Evolutionary conservation across 164 flowering plant species (phyloP).

Genomic region (Tetracentron sinense): DNA sequence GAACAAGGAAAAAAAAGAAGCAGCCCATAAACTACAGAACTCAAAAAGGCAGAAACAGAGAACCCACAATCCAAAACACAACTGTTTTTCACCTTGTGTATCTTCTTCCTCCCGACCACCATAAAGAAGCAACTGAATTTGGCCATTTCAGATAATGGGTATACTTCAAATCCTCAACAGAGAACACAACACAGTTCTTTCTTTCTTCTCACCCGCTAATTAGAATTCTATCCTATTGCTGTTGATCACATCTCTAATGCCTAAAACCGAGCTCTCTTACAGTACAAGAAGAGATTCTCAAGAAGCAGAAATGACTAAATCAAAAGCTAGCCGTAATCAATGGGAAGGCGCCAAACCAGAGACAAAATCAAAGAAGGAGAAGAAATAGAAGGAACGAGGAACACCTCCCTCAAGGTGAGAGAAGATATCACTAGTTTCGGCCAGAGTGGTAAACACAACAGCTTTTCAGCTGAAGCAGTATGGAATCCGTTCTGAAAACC

Average conservation of each 20-base stretch:
- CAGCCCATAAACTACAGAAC: neutral
- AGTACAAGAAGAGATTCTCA: neutral
- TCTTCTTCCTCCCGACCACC: constrained; percentile 46
- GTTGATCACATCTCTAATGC: constrained; percentile 20
- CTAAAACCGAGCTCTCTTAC: neutral
- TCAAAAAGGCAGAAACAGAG: neutral
- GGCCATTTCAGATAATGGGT: constrained; percentile 31
- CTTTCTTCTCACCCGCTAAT: neutral
- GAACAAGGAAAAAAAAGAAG: neutral
- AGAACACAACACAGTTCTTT: neutral
- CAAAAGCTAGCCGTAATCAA: constrained; percentile 74
- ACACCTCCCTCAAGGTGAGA: constrained; percentile 31
- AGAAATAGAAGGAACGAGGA: constrained; percentile 12
- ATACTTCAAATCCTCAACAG: constrained; percentile 1
- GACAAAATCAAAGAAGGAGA: constrained; percentile 19
- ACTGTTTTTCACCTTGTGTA: constrained; percentile 40
- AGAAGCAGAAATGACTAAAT: constrained; percentile 6
- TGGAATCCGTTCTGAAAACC: constrained; percentile 10
- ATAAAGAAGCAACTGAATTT: constrained; percentile 45
- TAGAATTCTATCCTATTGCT: neutral
- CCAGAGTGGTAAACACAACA: constrained; percentile 58
- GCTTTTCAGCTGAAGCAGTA: constrained; percentile 40
- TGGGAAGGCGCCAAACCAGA: constrained; percentile 55
- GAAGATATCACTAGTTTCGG: constrained; percentile 36
- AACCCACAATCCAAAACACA: neutral